Percentiles rank a stretch among this genome's conserved stretches.
These are phyloP conservation scores for Boletus pseudopeckii DNA, from an alignment of 768 basidiomycete genomes.

Conservation along the genomic window DNA sequence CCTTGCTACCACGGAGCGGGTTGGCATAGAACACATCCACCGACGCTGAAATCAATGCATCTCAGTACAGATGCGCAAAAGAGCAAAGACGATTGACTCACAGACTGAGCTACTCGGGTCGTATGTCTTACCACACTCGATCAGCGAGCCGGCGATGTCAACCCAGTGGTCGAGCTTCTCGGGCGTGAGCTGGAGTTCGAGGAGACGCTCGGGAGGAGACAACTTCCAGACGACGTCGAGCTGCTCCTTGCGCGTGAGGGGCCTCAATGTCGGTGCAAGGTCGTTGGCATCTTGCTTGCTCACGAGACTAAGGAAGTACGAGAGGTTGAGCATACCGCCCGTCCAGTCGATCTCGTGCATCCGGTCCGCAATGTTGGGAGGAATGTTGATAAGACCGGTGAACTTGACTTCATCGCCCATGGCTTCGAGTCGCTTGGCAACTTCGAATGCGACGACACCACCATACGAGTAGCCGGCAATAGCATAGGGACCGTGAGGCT, in stretches of 20 bases:
- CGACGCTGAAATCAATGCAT: no score
- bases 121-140: conserved; percentile 16
- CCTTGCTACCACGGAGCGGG: conserved; percentile 26
- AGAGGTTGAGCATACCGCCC: no score
- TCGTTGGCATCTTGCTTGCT: no score
- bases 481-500: conserved; percentile 39
- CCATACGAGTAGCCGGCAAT: conserved; percentile 45
- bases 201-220: conserved; percentile 24
- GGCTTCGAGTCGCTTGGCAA: conserved; percentile 37
- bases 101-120: no score
- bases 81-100: no score
- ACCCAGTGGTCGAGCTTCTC: conserved; percentile 29
- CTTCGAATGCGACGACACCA: conserved; percentile 43
- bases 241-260: no score
- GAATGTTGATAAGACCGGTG: conserved; percentile 41
- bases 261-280: no score
- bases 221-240: no score
- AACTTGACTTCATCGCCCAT: conserved; percentile 39
- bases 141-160: conserved; percentile 28
- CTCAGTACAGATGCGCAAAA: no score
- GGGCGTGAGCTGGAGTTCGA: conserved; percentile 28
- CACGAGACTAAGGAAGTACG: no score
- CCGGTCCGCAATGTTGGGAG: conserved; percentile 40
- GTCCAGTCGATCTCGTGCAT: conserved; percentile 43
- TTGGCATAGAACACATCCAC: conserved; percentile 28